Evolutionary conservation across 1,139 yeast genomes (phyloP).

Genomic region (Sugiyamaella xylanicola): DNA sequence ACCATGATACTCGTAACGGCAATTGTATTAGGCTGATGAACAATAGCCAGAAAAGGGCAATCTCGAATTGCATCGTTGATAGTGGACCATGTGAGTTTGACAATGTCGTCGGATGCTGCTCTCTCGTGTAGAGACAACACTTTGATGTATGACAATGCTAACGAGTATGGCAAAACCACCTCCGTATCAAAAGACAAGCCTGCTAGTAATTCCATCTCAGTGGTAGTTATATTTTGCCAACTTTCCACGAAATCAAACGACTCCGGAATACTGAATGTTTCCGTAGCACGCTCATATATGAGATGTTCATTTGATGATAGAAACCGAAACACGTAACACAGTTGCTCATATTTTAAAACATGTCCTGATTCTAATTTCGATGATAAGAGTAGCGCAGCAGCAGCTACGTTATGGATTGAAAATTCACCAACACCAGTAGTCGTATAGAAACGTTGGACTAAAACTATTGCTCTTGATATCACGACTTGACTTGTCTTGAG

Average conservation of each 20-base stretch:
- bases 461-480: conserved; percentile 28
- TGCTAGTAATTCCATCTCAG: conserved; percentile 23
- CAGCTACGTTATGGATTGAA: conserved; percentile 12
- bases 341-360: conserved; percentile 15
- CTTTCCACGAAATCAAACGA: neutral
- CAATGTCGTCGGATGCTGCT: conserved; percentile 12
- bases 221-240: conserved; percentile 4
- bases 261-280: neutral
- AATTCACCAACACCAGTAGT: conserved; percentile 12
- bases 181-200: conserved; percentile 31
- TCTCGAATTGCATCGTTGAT: conserved; percentile 32
- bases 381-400: conserved; percentile 24
- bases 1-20: conserved; percentile 36
- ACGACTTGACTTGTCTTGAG: conserved; percentile 24
- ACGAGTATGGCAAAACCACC: conserved; percentile 33
- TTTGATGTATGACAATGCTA: conserved; percentile 33
- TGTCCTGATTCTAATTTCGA: conserved; percentile 19
- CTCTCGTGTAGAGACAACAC: conserved; percentile 25
- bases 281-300: neutral
- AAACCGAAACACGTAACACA: conserved; percentile 9
- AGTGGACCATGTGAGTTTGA: conserved; percentile 31
- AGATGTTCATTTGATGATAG: neutral
- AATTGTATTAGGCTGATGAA: conserved; percentile 36
- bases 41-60: conserved; percentile 27
- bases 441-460: conserved; percentile 27